Percentiles rank a stretch among this genome's conserved stretches.
These are phyloP conservation scores for Diplogelasinospora grovesii DNA, from an alignment of 495 filamentous ascomycete species.

Conservation along the genomic window DNA sequence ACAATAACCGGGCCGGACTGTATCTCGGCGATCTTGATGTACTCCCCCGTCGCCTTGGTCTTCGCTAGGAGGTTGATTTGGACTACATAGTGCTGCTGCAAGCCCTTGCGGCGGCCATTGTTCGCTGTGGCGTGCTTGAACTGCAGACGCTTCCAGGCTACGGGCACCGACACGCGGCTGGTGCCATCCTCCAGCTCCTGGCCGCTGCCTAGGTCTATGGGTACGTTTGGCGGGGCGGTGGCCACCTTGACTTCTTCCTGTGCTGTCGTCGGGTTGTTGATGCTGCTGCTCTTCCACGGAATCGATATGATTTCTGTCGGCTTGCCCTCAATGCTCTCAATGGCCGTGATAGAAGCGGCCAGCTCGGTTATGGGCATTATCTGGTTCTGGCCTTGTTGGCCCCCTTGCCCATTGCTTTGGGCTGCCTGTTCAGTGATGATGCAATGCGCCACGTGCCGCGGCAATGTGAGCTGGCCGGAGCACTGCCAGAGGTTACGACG, in stretches of 20 bases:
- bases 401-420: conserved; percentile 75
- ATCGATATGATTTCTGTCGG: conserved; percentile 86
- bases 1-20: conserved; percentile 63
- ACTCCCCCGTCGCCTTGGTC: conserved; percentile 51
- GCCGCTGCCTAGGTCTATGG: conserved; percentile 64
- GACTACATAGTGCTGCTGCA: conserved; percentile 67
- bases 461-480: conserved; percentile 71
- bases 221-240: conserved; percentile 49
- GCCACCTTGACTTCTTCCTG: conserved; percentile 41
- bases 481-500: conserved; percentile 87
- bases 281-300: conserved; percentile 85
- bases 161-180: conserved; percentile 68
- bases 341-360: conserved; percentile 72
- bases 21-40: conserved; percentile 53
- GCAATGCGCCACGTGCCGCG: conserved; percentile 62
- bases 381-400: too few relatives aligned
- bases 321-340: conserved; percentile 87
- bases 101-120: conserved; percentile 64
- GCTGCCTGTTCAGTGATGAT: too few relatives aligned
- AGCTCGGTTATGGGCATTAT: conserved; percentile 68
- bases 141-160: conserved; percentile 86
- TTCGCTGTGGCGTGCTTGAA: conserved; percentile 90
- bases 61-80: conserved; percentile 56
- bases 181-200: conserved; percentile 57
- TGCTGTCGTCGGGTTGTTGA: conserved; percentile 40